A percentile compares a stretch with the other conserved stretches of the same genome.
Evolutionary conservation across 345 rosid genomes (phyloP).

Genomic region (Murraya koenigii): DNA sequence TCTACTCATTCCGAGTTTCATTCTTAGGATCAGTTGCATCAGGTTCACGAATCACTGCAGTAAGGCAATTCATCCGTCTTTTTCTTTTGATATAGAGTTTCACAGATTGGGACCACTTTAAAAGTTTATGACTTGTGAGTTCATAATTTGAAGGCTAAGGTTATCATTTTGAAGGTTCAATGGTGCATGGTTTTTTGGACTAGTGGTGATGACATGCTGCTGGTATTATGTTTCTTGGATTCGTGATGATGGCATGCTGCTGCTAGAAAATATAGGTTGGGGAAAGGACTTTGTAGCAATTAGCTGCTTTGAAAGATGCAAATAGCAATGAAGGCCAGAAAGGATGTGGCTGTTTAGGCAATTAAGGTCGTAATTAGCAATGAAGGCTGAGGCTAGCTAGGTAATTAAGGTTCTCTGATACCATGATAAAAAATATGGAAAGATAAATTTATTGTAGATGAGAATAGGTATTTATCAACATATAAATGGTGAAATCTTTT

Average conservation of each 20-base stretch:
- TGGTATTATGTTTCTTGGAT: not conserved
- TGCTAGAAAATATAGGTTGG: not conserved
- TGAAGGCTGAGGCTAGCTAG: not conserved
- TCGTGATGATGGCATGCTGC: not conserved
- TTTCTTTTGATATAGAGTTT: not conserved
- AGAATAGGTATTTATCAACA: not conserved
- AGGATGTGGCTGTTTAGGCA: not conserved
- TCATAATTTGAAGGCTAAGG: not conserved
- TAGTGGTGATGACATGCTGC: not conserved
- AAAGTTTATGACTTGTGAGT: not conserved
- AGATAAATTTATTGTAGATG: not conserved
- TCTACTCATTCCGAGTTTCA: not conserved
- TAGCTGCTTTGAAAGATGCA: not conserved
- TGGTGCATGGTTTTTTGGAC: not conserved
- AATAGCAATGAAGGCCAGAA: not conserved
- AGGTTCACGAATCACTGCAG: not conserved
- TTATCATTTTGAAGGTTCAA: not conserved
- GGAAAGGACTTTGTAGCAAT: not conserved
- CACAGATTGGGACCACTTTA: not conserved
- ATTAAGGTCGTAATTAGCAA: not conserved
- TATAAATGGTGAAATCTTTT: not conserved
- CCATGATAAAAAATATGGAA: not conserved
- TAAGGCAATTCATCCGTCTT: too few relatives aligned
- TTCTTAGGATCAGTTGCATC: not conserved
- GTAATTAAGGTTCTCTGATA: not conserved